Base-by-base conservation (phyloP, 352 stramenopile genomes). In the Lagenidium sp. region DNA sequence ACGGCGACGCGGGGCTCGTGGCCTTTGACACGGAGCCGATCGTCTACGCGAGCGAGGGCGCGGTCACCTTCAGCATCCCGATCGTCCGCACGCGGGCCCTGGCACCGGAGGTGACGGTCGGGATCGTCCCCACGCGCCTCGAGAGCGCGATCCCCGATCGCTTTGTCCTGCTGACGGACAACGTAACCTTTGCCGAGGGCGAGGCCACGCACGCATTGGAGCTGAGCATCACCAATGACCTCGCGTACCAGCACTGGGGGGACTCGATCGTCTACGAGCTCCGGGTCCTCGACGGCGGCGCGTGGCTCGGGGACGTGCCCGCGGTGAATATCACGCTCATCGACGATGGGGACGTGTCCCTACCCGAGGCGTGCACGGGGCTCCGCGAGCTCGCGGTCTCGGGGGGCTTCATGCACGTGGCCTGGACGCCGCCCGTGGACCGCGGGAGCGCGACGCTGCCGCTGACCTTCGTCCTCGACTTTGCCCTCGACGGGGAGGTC, bases 331-430 rank as follows among this genome's bases (percentile, higher is more conserved):
- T 85, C 25, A 77, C 59, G 6, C 66, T 67, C 1, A 20, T 66
- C 10, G 72, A 85, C 21, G 55, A 85, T 23, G 68, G 64, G 4
- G 72, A 85, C 37, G 44, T 81, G 6, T 85, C 72, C 1, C 35
- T 56, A 2, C 64, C 72, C 3, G 73, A 81, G 11, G 41, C 64
- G 8, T 72, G 63, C 30, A 64, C 53, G 6, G 53, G 36, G 32
- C 30, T 82, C 23, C 47, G 35, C 1, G 25, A 61, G 6, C 15
- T 58, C 1, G 35, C 35, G 4, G 41, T 46, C 8, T 76, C 69
- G 1, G 72, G 75, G 19, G 71, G 70, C 6, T 61, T 55, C 1
- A 28, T 87, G 20, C 18, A 41, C 2, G 32, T 87, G 6, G 31
- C 54, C 19, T 87, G 75, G 71, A 53, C 26, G 1, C 37, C 65